These are phyloP conservation scores for Waltiozyma sp. DNA, from an alignment of 1,139 yeast species.

Conservation along the genomic window DNA sequence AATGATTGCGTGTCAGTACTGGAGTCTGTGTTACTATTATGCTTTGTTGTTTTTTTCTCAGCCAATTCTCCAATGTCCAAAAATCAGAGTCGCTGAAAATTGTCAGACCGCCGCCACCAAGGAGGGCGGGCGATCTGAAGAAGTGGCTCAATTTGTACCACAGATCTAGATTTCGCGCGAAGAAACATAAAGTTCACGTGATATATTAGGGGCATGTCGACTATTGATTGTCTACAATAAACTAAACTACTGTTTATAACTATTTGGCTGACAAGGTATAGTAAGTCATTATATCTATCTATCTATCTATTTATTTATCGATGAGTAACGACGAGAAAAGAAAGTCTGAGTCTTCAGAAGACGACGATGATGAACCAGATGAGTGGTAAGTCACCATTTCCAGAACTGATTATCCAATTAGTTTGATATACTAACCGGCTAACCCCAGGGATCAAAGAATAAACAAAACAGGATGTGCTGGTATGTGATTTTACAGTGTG, in stretches of 20 bases:
- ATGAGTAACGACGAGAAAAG: background rate
- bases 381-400: conserved; percentile 26
- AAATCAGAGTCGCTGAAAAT: background rate
- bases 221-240: no score
- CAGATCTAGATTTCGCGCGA: no score
- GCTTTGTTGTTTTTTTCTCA: background rate
- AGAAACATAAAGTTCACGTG: no score
- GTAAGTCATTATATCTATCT: no score
- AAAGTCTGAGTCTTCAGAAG: background rate
- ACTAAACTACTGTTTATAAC: no score
- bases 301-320: no score
- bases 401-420: background rate
- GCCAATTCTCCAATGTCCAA: background rate
- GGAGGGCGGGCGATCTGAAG: no score
- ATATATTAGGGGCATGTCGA: no score
- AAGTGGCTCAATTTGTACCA: no score
- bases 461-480: conserved; percentile 60
- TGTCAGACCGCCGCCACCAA: background rate
- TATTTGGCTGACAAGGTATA: no score
- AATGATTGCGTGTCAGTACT: background rate
- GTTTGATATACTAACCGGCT: background rate
- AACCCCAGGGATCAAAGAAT: conserved; percentile 51
- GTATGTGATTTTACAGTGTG: conserved; percentile 16
- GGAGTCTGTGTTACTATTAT: background rate
- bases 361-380: conserved; percentile 47